Base-by-base conservation (phyloP, 192 early-diverging fungal species). In the Coemansia brasiliensis region DNA sequence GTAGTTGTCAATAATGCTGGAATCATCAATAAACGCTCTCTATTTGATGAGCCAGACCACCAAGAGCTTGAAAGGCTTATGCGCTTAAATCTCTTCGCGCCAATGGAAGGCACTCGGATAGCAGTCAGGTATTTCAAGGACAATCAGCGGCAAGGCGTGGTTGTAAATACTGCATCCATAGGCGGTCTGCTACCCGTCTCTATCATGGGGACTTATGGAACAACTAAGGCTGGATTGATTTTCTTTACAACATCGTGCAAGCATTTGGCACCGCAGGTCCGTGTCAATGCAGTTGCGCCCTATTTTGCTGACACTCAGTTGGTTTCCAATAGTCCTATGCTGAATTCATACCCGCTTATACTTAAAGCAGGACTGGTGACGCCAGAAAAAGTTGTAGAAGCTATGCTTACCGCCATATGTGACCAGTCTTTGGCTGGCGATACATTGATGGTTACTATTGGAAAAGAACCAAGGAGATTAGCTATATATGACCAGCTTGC, bases 131-230 rank as follows among this genome's bases (percentile, higher is more conserved):
- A 86, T 55, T 78, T 92, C 57, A 46, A 66, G 17, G 63, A 79
- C 4, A 69, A 65, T 1, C 54, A 73, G 5, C 74, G 78, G 6
- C 46, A 50, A 24, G 90, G 88, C 1, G 82, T 87, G 5, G 78
- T 90, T 9, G 53, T 93, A 18, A 94, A 90, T 55, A 88, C 86
- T 1, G 88, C 91, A 0, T 90, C 88, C 2, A 73, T 90, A 16
- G 89, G 89, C 0, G 91, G 89, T 0, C 52, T 87, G 0, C 55
- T 79, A 29, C 81, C 83, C 0, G 57, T 84, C 18, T 62, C 79
- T 2, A 40, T 67, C 25, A 85, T 88, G 65, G 88, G 88, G 16
- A 84, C 86, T 45, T 93, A 93, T 63, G 84, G 84, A 21, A 87
- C 89, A 1, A 87, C 87, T 21, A 92, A 92, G 61, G 86, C 82